These are phyloP conservation scores for Sedum album DNA, from an alignment of 164 flowering plant genomes.

Conservation along the genomic window DNA sequence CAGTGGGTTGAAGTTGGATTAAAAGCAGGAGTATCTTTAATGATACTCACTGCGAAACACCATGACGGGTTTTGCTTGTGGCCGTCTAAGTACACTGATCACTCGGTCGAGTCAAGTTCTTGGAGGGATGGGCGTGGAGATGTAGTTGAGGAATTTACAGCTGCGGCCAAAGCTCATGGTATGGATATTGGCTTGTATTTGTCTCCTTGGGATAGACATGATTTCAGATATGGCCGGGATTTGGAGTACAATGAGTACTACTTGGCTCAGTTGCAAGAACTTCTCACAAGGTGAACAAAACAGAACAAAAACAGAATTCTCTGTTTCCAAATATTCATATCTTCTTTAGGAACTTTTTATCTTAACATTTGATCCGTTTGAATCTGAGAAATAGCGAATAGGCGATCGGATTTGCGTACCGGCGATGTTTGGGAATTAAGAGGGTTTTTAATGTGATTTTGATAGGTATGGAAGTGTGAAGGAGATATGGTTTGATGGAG, in stretches of 20 bases:
- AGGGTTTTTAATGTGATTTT: too few relatives aligned
- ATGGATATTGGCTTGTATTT: constrained; percentile 73
- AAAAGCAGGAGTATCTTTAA: constrained; percentile 46
- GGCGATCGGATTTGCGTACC: too few relatives aligned
- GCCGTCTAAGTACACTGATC: constrained; percentile 81
- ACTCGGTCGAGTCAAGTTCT: constrained; percentile 57
- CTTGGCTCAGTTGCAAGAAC: constrained; percentile 81
- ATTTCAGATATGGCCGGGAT: constrained; percentile 55
- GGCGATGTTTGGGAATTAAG: too few relatives aligned
- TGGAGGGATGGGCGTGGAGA: constrained; percentile 80
- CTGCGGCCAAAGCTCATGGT: constrained; percentile 44
- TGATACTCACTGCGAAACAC: constrained; percentile 87
- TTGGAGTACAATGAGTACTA: constrained; percentile 66
- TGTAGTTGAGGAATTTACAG: constrained; percentile 56
- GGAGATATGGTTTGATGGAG: constrained; percentile 98
- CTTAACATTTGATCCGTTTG: too few relatives aligned
- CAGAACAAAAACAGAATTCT: constrained; percentile 20
- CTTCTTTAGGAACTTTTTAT: too few relatives aligned
- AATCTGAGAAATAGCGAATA: background rate
- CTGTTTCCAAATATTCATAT: background rate
- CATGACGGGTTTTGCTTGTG: constrained; percentile 94
- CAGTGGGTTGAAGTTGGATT: constrained; percentile 67
- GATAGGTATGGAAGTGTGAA: constrained; percentile 21
- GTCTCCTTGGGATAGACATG: constrained; percentile 97
- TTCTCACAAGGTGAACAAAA: constrained; percentile 27